Conservation (phyloP, 805 yeast species). For the Starmerella apis region DNA sequence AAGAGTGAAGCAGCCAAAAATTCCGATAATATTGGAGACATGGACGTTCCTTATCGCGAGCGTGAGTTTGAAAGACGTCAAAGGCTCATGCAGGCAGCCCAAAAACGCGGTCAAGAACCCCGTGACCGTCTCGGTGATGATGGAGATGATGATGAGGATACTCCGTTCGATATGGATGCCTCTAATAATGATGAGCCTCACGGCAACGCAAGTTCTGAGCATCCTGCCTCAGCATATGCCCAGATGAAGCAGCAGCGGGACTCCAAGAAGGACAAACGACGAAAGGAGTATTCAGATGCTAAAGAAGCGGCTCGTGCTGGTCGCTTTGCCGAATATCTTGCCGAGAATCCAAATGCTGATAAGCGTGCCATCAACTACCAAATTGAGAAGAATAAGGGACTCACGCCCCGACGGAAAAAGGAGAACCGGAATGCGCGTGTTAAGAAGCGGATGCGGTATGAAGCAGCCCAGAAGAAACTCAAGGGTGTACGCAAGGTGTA, state of each 20-base stretch:
- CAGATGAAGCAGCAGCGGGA: slow-evolving; percentile 50
- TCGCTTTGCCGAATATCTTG: slow-evolving; percentile 58
- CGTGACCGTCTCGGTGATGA: slow-evolving; percentile 43
- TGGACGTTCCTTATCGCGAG: slow-evolving; percentile 84
- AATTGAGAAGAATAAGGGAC: slow-evolving; percentile 91
- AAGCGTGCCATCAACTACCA: slow-evolving; percentile 93
- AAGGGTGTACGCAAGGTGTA: slow-evolving; percentile 85
- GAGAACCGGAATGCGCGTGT: slow-evolving; percentile 93
- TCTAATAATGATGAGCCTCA: no score
- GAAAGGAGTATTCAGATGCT: slow-evolving; percentile 58
- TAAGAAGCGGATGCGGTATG: slow-evolving; percentile 96
- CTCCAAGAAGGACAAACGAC: slow-evolving; percentile 38
- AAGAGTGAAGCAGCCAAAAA: slow-evolving; percentile 39
- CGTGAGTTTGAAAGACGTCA: slow-evolving; percentile 84
- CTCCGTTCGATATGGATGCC: slow-evolving; percentile 19
- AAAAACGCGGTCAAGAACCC: slow-evolving; percentile 60
- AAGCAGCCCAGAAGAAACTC: slow-evolving; percentile 85
- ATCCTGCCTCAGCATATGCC: slow-evolving; percentile 36
- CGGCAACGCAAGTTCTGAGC: slow-evolving; percentile 18
- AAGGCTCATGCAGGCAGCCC: slow-evolving; percentile 75
- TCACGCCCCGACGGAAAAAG: slow-evolving; percentile 86
- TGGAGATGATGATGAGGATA: slow-evolving; percentile 20
- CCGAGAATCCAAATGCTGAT: slow-evolving; percentile 62
- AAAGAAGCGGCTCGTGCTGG: slow-evolving; percentile 77
- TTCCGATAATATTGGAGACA: slow-evolving; percentile 52